A percentile compares a stretch with the other conserved stretches of the same genome.
Conservation (phyloP, 345 rosid genomes). For the Toxicodendron radicans region DNA sequence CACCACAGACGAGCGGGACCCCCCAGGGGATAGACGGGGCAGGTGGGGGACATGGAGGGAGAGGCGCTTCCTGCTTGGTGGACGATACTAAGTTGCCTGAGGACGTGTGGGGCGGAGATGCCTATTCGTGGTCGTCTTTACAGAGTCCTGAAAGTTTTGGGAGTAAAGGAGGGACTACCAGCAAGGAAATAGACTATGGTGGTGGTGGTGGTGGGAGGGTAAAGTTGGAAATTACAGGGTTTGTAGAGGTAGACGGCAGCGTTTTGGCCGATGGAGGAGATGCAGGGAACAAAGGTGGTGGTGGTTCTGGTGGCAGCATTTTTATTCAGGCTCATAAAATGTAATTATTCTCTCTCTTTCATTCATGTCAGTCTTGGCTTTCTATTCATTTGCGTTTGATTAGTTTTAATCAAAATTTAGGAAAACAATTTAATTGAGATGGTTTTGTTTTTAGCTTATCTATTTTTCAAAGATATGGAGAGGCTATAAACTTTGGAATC, state of each 20-base stretch:
- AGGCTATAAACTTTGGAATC: not conserved
- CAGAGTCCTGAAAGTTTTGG: constrained; percentile 80
- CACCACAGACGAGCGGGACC: constrained; percentile 94
- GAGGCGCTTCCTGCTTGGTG: constrained; percentile 84
- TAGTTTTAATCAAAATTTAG: not conserved
- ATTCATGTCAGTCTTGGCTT: constrained; percentile 13
- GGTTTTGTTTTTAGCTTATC: not conserved
- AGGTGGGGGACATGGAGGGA: constrained; percentile 98
- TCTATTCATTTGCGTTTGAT: not conserved
- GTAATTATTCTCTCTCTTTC: constrained; percentile 47
- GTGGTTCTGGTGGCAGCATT: constrained; percentile 97
- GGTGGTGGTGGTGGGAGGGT: constrained; percentile 94
- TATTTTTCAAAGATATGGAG: constrained; percentile 6
- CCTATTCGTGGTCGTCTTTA: constrained; percentile 89
- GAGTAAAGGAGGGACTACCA: constrained; percentile 86
- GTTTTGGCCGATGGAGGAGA: constrained; percentile 83
- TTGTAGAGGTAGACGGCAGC: constrained; percentile 62
- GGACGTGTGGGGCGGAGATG: constrained; percentile 99
- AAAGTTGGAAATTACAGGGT: constrained; percentile 46
- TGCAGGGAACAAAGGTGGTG: constrained; percentile 90
- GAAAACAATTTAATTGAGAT: not conserved
- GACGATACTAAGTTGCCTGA: constrained; percentile 73
- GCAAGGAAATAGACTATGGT: constrained; percentile 80
- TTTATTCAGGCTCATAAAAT: constrained; percentile 66
- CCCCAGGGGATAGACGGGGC: constrained; percentile 86